Percentiles rank a stretch among this genome's conserved stretches.
phyloP scores from a whole-genome alignment of 192 early-diverging fungal species.

The Kickxella alabastrina region DNA sequence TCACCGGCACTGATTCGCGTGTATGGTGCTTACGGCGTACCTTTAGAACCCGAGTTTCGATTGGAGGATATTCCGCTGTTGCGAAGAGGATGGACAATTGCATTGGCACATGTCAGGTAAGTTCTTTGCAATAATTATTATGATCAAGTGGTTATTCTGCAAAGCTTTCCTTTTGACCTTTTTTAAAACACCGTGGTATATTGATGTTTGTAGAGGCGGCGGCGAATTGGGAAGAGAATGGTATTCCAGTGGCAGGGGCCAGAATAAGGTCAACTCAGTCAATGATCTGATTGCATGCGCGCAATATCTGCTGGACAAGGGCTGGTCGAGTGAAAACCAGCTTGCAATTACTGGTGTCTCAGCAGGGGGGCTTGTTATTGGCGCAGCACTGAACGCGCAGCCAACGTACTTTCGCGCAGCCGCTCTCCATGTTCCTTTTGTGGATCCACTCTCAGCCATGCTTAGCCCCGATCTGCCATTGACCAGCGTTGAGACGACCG shows the following conservation, averaged over 20 bases:
- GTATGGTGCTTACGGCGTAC: slow-evolving; percentile 79
- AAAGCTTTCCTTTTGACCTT: too few species aligned
- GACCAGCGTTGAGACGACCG: slow-evolving; percentile 66
- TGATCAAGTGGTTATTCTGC: too few species aligned
- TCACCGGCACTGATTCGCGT: slow-evolving; percentile 61
- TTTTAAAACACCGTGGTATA: too few species aligned
- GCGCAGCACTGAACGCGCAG: slow-evolving; percentile 58
- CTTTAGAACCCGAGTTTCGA: slow-evolving; percentile 72
- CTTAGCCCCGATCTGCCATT: slow-evolving; percentile 65
- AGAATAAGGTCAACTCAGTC: slow-evolving; percentile 70
- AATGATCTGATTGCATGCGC: slow-evolving; percentile 67
- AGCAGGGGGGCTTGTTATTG: slow-evolving; percentile 76
- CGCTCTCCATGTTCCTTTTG: slow-evolving; percentile 75
- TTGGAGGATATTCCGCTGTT: slow-evolving; percentile 71
- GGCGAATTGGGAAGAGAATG: slow-evolving; percentile 71
- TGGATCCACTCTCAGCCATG: slow-evolving; percentile 87
- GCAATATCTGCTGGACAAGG: slow-evolving; percentile 59
- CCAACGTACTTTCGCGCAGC: slow-evolving; percentile 75
- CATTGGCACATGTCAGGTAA: slow-evolving; percentile 70
- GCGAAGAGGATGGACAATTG: slow-evolving; percentile 77
- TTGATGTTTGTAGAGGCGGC: slow-evolving; percentile 63
- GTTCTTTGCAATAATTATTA: not conserved
- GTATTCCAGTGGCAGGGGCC: slow-evolving; percentile 72
- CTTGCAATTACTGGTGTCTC: slow-evolving; percentile 69
- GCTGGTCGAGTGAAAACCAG: slow-evolving; percentile 52